Percentiles rank a stretch among this genome's conserved stretches.
Conservation (phyloP, 345 rosid species). For the Ceriops tagal region DNA sequence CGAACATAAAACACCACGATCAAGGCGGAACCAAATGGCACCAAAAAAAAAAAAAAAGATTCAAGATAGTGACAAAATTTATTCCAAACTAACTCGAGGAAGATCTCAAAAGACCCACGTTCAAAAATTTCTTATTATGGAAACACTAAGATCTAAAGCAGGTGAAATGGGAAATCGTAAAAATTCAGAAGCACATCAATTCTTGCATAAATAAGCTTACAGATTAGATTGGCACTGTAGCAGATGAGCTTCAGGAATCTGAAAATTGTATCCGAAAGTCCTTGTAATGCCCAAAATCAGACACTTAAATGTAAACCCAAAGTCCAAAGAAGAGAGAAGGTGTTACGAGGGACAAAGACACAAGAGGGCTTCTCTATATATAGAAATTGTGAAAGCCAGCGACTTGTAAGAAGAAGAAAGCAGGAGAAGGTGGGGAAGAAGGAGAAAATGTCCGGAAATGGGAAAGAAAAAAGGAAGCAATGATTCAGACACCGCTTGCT, state of each 20-base stretch:
- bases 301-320: too few relatives aligned
- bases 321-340: background rate
- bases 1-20: background rate
- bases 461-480: background rate
- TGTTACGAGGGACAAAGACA: background rate
- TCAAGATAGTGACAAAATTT: background rate
- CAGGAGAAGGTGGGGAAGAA: background rate
- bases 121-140: background rate
- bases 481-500: background rate
- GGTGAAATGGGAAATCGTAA: background rate
- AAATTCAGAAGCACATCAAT: background rate
- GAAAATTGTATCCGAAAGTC: background rate
- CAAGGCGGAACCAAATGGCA: background rate
- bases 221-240: background rate
- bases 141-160: slow-evolving; percentile 1
- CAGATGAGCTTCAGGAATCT: background rate
- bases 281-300: background rate
- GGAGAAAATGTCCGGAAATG: background rate
- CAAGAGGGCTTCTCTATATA: background rate
- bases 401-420: background rate
- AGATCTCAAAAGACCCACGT: background rate
- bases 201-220: slow-evolving; percentile 1
- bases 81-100: background rate
- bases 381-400: background rate
- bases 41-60: background rate